Evolutionary conservation across 345 rosid genomes (phyloP).

Genomic region (Populus simonii): DNA sequence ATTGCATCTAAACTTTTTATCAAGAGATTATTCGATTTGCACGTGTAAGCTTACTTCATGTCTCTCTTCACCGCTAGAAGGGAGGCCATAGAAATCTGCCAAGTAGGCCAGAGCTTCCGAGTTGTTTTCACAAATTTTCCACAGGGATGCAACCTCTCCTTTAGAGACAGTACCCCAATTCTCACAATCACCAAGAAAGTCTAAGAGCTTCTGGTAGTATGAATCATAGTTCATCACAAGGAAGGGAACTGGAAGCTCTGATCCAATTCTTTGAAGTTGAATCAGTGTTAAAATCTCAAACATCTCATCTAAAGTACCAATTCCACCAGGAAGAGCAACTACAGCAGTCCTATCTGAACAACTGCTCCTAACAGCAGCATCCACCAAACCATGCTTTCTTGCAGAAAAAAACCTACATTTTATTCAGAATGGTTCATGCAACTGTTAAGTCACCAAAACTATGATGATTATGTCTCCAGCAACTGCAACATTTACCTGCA

Average conservation of each 20-base stretch:
- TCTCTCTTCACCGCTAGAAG: background rate
- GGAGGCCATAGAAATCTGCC: slow-evolving; percentile 57
- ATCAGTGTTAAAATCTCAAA: slow-evolving; percentile 79
- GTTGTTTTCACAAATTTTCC: slow-evolving; percentile 77
- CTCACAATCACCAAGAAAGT: slow-evolving; percentile 74
- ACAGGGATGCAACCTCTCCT: slow-evolving; percentile 73
- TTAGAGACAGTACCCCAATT: slow-evolving; percentile 63
- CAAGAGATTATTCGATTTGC: slow-evolving; percentile 1
- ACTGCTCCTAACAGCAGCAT: slow-evolving; percentile 60
- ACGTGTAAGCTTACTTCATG: slow-evolving; percentile 22
- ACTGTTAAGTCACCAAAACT: background rate
- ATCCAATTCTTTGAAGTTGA: slow-evolving; percentile 83
- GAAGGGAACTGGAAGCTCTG: slow-evolving; percentile 71
- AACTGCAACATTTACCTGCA: slow-evolving; percentile 59
- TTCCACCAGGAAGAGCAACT: slow-evolving; percentile 83
- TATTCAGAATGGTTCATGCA: background rate
- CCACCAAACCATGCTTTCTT: slow-evolving; percentile 88
- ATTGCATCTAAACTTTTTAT: background rate
- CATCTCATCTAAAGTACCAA: slow-evolving; percentile 87
- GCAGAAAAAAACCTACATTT: slow-evolving; percentile 85
- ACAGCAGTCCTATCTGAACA: slow-evolving; percentile 65
- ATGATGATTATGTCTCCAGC: background rate
- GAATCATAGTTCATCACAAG: slow-evolving; percentile 83
- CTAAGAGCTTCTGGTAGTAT: slow-evolving; percentile 67
- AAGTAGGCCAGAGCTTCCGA: slow-evolving; percentile 64